phyloP scores from a whole-genome alignment of 139 green algal species.

The Monoraphidium neglectum region DNA sequence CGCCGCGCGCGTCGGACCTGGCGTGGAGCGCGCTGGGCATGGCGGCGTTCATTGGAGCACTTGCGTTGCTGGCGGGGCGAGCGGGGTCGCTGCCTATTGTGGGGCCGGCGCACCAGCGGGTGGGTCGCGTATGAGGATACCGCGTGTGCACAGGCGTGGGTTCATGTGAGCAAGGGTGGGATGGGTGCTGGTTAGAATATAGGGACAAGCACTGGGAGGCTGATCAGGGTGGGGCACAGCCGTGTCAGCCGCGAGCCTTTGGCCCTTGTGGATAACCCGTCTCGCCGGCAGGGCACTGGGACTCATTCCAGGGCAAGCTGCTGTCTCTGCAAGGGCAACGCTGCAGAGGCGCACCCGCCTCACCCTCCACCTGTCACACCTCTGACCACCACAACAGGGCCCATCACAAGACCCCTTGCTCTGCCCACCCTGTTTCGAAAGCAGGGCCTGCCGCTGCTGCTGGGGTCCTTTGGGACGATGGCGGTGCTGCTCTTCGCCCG shows the following conservation, averaged over 20 bases:
- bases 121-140: conserved; percentile 4
- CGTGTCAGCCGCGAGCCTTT: no score
- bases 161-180: not conserved
- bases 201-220: not conserved
- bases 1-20: conserved; percentile 34
- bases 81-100: conserved; percentile 32
- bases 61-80: conserved; percentile 24
- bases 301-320: no score
- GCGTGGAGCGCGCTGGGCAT: conserved; percentile 37
- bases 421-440: no score
- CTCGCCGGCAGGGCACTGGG: no score
- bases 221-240: no score
- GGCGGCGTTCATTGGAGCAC: conserved; percentile 12
- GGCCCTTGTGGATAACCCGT: no score
- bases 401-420: no score
- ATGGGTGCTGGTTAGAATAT: not conserved
- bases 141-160: no score
- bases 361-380: no score
- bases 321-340: no score
- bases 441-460: conserved; percentile 43
- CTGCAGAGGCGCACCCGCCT: no score
- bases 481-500: conserved; percentile 49
- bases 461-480: conserved; percentile 52
- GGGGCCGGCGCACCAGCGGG: conserved; percentile 40
- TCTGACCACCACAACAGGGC: no score